Evolutionary conservation across 106 monocot genomes (phyloP).

Genomic region (Platanthera zijinensis): DNA sequence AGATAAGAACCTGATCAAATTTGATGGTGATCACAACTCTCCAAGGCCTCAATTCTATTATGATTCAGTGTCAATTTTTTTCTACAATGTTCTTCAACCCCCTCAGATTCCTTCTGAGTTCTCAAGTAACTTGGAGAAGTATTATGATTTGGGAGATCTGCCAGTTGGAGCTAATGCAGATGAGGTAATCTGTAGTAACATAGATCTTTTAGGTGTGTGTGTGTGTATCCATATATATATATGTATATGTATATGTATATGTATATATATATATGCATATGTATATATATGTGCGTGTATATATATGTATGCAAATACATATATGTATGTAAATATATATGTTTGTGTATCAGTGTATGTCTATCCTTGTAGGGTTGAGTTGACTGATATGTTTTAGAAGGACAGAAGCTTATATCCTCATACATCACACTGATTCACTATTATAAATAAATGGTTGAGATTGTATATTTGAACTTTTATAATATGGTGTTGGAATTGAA

Average conservation of each 20-base stretch:
- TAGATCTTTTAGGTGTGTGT: neutral
- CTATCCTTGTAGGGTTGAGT: too few relatives aligned
- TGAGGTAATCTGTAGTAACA: slow-evolving; percentile 49
- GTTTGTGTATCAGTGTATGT: too few relatives aligned
- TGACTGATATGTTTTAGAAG: neutral
- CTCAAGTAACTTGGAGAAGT: slow-evolving; percentile 70
- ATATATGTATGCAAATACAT: slow-evolving; percentile 2
- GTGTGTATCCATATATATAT: too few relatives aligned
- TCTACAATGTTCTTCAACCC: slow-evolving; percentile 90
- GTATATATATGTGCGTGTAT: neutral
- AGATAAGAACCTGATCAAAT: slow-evolving; percentile 93
- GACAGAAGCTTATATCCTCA: neutral
- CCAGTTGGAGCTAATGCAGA: slow-evolving; percentile 51
- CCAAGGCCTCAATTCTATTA: slow-evolving; percentile 93
- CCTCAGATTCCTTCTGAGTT: slow-evolving; percentile 56
- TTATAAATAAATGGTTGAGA: neutral
- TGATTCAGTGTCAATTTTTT: slow-evolving; percentile 97
- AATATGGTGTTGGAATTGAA: too few relatives aligned
- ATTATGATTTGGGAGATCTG: slow-evolving; percentile 68
- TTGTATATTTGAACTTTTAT: too few relatives aligned
- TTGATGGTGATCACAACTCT: slow-evolving; percentile 96
- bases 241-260: too few relatives aligned
- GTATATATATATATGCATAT: neutral
- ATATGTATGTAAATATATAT: neutral
- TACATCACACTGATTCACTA: neutral